Percentiles rank a stretch among this genome's conserved stretches.
phyloP scores from a whole-genome alignment of 805 yeast genomes.

The Ogataea trehaloabstinens region DNA sequence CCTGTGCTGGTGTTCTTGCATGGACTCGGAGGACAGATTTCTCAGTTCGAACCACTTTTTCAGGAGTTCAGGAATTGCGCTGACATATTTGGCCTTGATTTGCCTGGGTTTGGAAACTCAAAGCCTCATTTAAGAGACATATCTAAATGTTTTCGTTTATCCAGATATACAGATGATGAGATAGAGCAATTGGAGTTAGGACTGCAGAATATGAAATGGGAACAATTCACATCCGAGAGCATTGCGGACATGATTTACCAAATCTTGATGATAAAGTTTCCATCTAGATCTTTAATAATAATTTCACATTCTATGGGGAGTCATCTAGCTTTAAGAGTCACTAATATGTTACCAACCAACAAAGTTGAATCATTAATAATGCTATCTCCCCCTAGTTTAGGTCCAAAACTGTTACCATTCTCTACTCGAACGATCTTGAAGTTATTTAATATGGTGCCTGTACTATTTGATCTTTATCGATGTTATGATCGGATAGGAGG shows the following conservation, averaged over 20 bases:
- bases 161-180: conserved; percentile 22
- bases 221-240: conserved; percentile 41
- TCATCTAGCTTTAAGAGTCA: conserved; percentile 42
- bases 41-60: conserved; percentile 77
- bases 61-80: conserved; percentile 60
- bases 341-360: conserved; percentile 34
- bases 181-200: conserved; percentile 24
- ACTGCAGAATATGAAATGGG: conserved; percentile 34
- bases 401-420: conserved; percentile 15
- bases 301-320: conserved; percentile 62
- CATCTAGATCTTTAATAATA: conserved; percentile 42
- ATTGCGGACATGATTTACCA: conserved; percentile 40
- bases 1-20: conserved; percentile 73
- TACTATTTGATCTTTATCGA: conserved; percentile 54
- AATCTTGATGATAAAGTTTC: conserved; percentile 38
- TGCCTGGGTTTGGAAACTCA: conserved; percentile 85
- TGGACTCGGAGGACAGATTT: conserved; percentile 88
- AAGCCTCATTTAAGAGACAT: conserved; percentile 20
- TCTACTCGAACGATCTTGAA: conserved; percentile 22
- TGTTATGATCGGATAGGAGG: conserved; percentile 63
- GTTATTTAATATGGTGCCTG: conserved; percentile 39
- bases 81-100: conserved; percentile 67
- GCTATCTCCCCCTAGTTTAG: conserved; percentile 44
- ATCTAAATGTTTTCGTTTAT: conserved; percentile 17
- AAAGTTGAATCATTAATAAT: conserved; percentile 48